Evolutionary conservation across 2,329 filamentous ascomycete genomes (phyloP).

Genomic region (Fusarium agapanthi): DNA sequence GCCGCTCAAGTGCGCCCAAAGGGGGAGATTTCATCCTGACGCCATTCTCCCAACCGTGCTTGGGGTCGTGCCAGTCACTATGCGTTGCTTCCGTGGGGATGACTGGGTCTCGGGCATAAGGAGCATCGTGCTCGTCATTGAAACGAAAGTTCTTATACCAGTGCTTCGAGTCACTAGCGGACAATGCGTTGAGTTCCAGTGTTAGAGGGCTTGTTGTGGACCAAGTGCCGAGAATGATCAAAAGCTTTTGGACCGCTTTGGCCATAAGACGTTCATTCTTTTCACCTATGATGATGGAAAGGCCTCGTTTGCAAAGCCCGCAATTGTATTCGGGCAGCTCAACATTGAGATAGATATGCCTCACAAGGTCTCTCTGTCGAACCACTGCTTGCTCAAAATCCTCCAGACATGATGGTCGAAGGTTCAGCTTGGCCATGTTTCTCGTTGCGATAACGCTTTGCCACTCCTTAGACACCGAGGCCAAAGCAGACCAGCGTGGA

Average conservation of each 20-base stretch:
- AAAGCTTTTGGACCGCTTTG: not conserved
- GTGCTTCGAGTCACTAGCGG: not conserved
- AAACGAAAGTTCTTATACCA: conserved; percentile 3
- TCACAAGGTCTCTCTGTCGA: conserved; percentile 2
- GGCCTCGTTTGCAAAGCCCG: too few species aligned
- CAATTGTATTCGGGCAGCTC: not conserved
- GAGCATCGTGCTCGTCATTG: not conserved
- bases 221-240: not conserved
- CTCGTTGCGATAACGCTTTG: conserved; percentile 4
- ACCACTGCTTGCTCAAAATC: not conserved
- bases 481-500: not conserved
- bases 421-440: conserved; percentile 5
- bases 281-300: too few species aligned
- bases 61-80: not conserved
- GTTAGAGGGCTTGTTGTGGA: not conserved
- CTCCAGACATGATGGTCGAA: not conserved
- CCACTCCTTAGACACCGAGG: conserved; percentile 7
- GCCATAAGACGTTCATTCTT: not conserved
- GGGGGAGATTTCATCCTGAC: not conserved
- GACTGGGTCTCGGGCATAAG: not conserved
- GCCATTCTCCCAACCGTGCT: not conserved
- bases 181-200: not conserved
- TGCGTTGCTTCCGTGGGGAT: not conserved
- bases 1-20: not conserved
- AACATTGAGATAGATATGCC: conserved; percentile 4